These are phyloP conservation scores for Erysiphe pulchra DNA, from an alignment of 2,329 filamentous ascomycete species.

Conservation along the genomic window DNA sequence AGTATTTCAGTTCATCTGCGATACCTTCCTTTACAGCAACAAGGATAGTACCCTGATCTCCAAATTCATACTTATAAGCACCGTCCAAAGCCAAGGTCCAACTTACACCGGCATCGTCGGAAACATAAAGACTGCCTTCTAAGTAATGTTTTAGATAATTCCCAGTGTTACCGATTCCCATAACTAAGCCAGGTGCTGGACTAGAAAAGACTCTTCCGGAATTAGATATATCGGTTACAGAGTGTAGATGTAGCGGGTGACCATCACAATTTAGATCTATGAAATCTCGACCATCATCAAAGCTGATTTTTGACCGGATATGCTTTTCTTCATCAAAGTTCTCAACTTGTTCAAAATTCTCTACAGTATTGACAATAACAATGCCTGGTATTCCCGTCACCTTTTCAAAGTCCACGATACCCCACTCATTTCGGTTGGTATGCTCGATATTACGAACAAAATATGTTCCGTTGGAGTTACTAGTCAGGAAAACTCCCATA, in stretches of 20 bases:
- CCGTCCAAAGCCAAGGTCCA: conserved; percentile 56
- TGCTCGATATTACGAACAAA: conserved; percentile 81
- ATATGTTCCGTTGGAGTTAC: conserved; percentile 91
- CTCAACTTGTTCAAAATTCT: conserved; percentile 58
- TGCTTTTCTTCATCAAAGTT: conserved; percentile 32
- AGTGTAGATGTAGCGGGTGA: conserved; percentile 60
- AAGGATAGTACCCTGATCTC: conserved; percentile 72
- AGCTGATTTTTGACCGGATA: conserved; percentile 62
- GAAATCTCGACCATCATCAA: conserved; percentile 83
- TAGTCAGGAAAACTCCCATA: conserved; percentile 79
- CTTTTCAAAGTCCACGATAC: conserved; percentile 86
- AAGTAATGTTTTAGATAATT: conserved; percentile 41
- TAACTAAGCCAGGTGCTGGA: conserved; percentile 72
- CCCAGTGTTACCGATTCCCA: conserved; percentile 84
- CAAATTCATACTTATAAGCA: conserved; percentile 89
- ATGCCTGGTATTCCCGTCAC: conserved; percentile 78
- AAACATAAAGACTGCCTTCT: conserved; percentile 63
- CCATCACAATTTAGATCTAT: conserved; percentile 41
- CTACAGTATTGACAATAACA: conserved; percentile 67
- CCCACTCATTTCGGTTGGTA: conserved; percentile 56
- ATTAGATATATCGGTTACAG: conserved; percentile 64
- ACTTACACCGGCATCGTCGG: conserved; percentile 67
- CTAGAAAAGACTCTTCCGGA: conserved; percentile 77
- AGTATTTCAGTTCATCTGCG: conserved; percentile 45
- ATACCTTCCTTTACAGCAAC: conserved; percentile 50